A percentile compares a stretch with the other conserved stretches of the same genome.
phyloP scores from a whole-genome alignment of 2,329 filamentous ascomycete species.

The Fusarium concolor region DNA sequence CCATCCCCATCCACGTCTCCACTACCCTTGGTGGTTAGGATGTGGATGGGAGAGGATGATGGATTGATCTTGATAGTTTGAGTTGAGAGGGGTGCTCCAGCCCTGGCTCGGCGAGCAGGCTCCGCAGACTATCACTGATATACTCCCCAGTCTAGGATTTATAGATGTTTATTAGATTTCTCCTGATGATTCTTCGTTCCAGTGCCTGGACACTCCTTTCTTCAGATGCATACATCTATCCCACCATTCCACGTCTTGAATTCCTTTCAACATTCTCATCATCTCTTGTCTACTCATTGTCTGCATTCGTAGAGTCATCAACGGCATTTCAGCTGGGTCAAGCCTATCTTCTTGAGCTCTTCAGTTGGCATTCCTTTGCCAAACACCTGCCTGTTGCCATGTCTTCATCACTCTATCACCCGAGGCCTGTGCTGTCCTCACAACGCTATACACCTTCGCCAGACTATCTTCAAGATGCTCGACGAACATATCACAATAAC shows the following conservation, averaged over 20 bases:
- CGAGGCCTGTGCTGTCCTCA: constrained; percentile 62
- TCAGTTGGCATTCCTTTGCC: constrained; percentile 50
- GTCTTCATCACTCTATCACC: constrained; percentile 55
- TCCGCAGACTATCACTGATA: constrained; percentile 48
- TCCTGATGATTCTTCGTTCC: constrained; percentile 53
- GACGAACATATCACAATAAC: constrained; percentile 54
- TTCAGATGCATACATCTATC: constrained; percentile 55
- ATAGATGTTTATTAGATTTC: constrained; percentile 51
- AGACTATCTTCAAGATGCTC: constrained; percentile 59
- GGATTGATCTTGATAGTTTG: constrained; percentile 51
- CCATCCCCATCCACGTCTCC: constrained; percentile 37
- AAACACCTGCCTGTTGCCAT: constrained; percentile 43
- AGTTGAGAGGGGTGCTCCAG: constrained; percentile 47
- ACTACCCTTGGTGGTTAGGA: constrained; percentile 46
- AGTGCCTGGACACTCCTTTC: constrained; percentile 51
- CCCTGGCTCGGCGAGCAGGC: constrained; percentile 52
- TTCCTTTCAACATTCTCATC: constrained; percentile 59
- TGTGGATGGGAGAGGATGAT: constrained; percentile 43
- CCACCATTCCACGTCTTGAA: constrained; percentile 58
- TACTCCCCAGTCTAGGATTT: constrained; percentile 54
- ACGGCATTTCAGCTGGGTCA: constrained; percentile 46
- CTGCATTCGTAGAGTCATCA: constrained; percentile 47
- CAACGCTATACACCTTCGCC: constrained; percentile 62
- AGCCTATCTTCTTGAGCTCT: constrained; percentile 46
- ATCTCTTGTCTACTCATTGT: constrained; percentile 51